Evolutionary conservation across 148 eudicot genomes (phyloP).

Genomic region (Persicaria tinctoria): DNA sequence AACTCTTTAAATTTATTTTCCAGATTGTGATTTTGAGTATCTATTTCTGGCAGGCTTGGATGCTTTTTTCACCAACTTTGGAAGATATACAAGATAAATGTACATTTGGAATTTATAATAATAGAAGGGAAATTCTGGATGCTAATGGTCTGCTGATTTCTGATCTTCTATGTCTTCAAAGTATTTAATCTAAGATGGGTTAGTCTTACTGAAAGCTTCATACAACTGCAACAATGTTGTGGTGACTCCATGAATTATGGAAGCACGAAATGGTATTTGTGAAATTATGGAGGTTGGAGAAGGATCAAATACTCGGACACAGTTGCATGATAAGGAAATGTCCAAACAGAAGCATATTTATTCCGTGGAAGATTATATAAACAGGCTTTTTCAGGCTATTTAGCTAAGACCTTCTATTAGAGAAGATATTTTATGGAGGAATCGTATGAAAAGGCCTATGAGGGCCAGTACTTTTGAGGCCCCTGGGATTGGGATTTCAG

Average conservation of each 20-base stretch:
- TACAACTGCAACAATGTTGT: not conserved
- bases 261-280: constrained; percentile 22
- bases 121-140: not conserved
- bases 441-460: constrained; percentile 70
- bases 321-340: constrained; percentile 16
- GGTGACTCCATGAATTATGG: constrained; percentile 1
- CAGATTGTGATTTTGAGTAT: not conserved
- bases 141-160: constrained; percentile 4
- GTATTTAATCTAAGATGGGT: constrained; percentile 21
- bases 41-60: not conserved
- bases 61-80: not conserved
- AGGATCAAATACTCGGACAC: constrained; percentile 23
- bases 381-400: constrained; percentile 64
- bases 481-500: constrained; percentile 54
- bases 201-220: constrained; percentile 7
- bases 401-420: constrained; percentile 34
- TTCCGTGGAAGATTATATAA: constrained; percentile 65
- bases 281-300: constrained; percentile 68
- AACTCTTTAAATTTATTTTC: too few species aligned
- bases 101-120: not conserved
- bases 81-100: not conserved
- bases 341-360: constrained; percentile 43
- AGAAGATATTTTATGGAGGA: constrained; percentile 35
- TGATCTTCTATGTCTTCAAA: constrained; percentile 17
- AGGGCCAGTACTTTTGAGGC: constrained; percentile 31